phyloP scores from a whole-genome alignment of 495 filamentous ascomycete genomes.

The Neurospora intermedia region DNA sequence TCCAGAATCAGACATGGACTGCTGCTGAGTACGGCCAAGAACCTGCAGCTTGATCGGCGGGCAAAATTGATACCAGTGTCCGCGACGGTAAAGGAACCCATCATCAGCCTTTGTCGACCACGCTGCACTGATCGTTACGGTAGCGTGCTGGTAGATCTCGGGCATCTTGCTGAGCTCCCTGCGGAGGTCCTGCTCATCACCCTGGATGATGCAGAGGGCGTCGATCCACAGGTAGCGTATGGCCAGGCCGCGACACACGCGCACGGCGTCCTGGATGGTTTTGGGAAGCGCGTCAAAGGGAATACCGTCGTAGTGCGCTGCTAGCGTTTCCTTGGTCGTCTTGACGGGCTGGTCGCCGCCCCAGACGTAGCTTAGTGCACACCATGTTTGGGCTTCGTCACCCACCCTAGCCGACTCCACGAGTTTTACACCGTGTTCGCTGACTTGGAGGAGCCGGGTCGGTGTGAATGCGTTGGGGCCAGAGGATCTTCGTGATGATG shows the following conservation, averaged over 20 bases:
- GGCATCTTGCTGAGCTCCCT: not conserved
- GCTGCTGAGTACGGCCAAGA: not conserved
- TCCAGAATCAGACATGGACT: not conserved
- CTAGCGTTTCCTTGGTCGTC: not conserved
- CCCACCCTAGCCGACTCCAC: not conserved
- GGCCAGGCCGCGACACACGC: not conserved
- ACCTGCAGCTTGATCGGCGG: not conserved
- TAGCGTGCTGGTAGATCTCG: conserved; percentile 1
- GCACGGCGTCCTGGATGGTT: not conserved
- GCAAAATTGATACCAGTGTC: not conserved
- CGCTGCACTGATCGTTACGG: not conserved
- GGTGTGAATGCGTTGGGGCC: not conserved
- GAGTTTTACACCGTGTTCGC: not conserved
- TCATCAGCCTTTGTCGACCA: not conserved
- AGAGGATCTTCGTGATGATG: not conserved
- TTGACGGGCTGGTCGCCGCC: conserved; percentile 5
- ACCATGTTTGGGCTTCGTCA: not conserved
- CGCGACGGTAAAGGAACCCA: not conserved
- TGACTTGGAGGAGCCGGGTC: not conserved
- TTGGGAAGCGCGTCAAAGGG: not conserved
- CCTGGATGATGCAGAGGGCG: conserved; percentile 5
- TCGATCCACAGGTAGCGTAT: conserved; percentile 1
- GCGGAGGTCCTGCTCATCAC: not conserved
- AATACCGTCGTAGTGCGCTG: not conserved
- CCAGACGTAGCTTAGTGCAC: conserved; percentile 5